Evolutionary conservation across 306 rosid genomes (phyloP).

Genomic region (Parietaria judaica): DNA sequence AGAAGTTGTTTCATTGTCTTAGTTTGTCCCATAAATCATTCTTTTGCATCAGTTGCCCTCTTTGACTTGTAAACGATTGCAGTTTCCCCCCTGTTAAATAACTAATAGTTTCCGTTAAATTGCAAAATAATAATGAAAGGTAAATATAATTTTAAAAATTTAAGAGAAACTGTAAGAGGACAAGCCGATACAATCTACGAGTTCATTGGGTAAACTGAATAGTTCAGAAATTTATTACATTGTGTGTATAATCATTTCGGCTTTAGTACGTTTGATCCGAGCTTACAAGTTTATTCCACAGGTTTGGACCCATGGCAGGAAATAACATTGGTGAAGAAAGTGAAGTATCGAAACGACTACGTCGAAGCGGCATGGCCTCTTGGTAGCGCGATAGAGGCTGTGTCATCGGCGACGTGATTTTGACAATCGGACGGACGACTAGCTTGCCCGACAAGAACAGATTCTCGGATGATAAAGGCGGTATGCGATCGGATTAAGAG

Average conservation of each 20-base stretch:
- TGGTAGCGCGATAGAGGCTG: conserved; percentile 98
- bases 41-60: conserved; percentile 8
- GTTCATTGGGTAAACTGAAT: too few species aligned
- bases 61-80: not conserved
- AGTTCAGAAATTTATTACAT: too few species aligned
- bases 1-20: too few species aligned
- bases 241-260: too few species aligned
- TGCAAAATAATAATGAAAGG: too few species aligned
- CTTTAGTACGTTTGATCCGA: too few species aligned
- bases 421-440: conserved; percentile 2
- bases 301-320: conserved; percentile 92
- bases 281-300: conserved; percentile 22
- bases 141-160: too few species aligned
- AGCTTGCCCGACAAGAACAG: not conserved
- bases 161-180: too few species aligned
- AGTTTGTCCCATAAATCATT: not conserved
- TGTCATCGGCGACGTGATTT: conserved; percentile 38
- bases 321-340: conserved; percentile 90
- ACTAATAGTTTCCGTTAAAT: too few species aligned
- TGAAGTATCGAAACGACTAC: conserved; percentile 55
- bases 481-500: not conserved
- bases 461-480: not conserved
- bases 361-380: conserved; percentile 99
- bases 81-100: too few species aligned
- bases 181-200: too few species aligned